Base-by-base conservation (phyloP, 148 eudicot species). In the Talinum fruticosum region DNA sequence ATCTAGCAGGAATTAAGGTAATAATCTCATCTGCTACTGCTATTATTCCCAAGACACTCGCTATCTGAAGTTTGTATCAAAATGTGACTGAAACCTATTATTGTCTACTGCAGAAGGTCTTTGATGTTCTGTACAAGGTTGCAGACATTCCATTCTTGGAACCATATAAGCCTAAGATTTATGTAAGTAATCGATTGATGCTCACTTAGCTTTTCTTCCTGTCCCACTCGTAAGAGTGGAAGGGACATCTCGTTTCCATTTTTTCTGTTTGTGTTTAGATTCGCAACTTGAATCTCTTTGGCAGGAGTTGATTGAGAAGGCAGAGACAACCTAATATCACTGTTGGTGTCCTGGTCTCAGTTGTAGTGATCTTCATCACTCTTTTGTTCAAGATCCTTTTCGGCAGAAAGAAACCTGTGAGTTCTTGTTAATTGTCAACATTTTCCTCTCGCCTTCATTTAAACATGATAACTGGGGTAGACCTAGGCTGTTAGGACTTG, bases 341-440 rank as follows among this genome's bases (percentile, higher is more conserved):
- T 23, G 76, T 93, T 70, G 99, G 97, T 10, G 78, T 81, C 79
- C 71, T 96, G 16, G 84, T 83, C 61, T 83, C 99, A 5, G 15
- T 92, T 30, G 77, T 80, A 0, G 84, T 93, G 24, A 83, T 93
- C 72, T 23, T 96, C 36, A 13, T 90, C 37, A 83, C 87, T 3
- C 24, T 86, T 67, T 41, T 93, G 24, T 66, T 87, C 67, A 93
- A 82, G 87, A 76, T 93, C 67, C 79, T 96, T 68, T 91, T 96
- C 29, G 97, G 94, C 37, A 93, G 97, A 76, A 96, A 89, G 92
- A 93, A 90, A 76, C 89, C 94, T 13, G 99, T 91, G 68, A 91
- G 99, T 83, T 33, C 28, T 66, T 16, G 16, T 15, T 21, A 15
- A 45, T 23, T 33, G 28, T 6, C 32, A 26, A 44, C 54, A 10